phyloP scores from a whole-genome alignment of 1,139 yeast species.

The Candida pseudocylindracea region DNA sequence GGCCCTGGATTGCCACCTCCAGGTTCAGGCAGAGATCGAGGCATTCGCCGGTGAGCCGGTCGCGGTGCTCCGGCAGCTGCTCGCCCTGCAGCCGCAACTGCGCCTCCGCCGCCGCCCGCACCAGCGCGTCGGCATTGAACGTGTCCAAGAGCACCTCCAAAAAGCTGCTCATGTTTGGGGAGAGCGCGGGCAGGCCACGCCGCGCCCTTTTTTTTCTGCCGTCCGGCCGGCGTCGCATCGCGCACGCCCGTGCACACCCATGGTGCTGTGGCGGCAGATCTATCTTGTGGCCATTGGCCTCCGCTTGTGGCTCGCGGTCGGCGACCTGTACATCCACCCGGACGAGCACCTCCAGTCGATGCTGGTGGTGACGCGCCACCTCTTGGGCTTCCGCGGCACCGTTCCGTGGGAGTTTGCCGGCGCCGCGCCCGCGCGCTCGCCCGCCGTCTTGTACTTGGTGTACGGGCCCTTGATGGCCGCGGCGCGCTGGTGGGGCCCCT shows the following conservation, averaged over 20 bases:
- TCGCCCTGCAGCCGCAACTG: conserved; percentile 16
- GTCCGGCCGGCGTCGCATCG: too few species aligned
- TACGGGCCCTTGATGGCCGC: conserved; percentile 45
- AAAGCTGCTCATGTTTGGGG: too few species aligned
- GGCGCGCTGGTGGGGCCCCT: conserved; percentile 6
- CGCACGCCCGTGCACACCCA: too few species aligned
- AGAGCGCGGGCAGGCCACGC: too few species aligned
- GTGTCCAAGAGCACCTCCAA: too few species aligned
- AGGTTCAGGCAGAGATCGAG: conserved; percentile 28
- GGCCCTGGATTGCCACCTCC: conserved; percentile 21
- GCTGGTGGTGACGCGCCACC: conserved; percentile 35
- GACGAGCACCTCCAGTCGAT: conserved; percentile 91
- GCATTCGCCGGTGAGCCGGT: conserved; percentile 36
- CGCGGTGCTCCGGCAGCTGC: conserved; percentile 19
- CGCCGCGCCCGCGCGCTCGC: conserved; percentile 45
- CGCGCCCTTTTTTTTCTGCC: too few species aligned
- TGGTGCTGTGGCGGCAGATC: conserved; percentile 17
- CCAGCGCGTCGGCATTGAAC: too few species aligned
- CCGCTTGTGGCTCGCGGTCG: conserved; percentile 35
- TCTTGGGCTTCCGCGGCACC: conserved; percentile 27
- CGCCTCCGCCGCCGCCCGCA: too few species aligned
- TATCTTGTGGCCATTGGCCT: conserved; percentile 20
- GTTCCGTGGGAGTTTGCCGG: conserved; percentile 73
- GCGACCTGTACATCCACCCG: conserved; percentile 82
- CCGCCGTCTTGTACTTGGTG: conserved; percentile 39